Base-by-base conservation (phyloP, 169 alveolate species). In the Babesia ovata region DNA sequence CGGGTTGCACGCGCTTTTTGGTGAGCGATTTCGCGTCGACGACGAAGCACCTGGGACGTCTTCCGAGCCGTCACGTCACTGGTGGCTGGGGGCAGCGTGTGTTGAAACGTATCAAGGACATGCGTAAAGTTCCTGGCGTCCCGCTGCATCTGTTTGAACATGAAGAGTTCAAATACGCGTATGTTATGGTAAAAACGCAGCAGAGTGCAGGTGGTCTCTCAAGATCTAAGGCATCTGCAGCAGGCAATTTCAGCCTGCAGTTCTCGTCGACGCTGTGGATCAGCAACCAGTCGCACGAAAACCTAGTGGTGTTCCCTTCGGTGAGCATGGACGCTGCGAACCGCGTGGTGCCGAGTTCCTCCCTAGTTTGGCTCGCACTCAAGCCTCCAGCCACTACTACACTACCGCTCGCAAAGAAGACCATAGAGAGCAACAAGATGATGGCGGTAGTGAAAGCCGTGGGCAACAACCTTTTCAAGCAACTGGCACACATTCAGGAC, bases 251-350 rank as follows among this genome's bases (percentile, higher is more conserved):
- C 57, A 81, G 67, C 77, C 59, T 81, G n/a, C 62, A 72, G n/a
- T 44, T 81, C 22, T 71, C 88, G 19, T 81, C 88, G 11, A 63
- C 84, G 29, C 33, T 81, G 17, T 81, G 77, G 63, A 66, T 81
- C 11, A 66, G 69, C 28, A 81, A 81, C 63, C 49, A 81, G 49
- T 63, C 88, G 21, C 66, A 42, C 46, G 85, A 81, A 72, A 72
- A 71, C 22, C 54, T 81, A 44, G 88, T 81, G 59, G 71, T 81
- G 33, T 81, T 81, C 72, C 88, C 88, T 26, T 57, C 85, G 13
- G 49, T 45, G n/a, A 46, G 67, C 78, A 54, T 49, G 21, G 75
- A 48, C 45, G 50, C 52, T 22, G 71, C 56, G n/a, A 21, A 8
- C 44, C 49, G 76, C 24, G 12, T 50, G 59, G 60, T 67, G n/a